Base-by-base conservation (phyloP, 495 filamentous ascomycete genomes). In the Trichodelitschia bisporula region DNA sequence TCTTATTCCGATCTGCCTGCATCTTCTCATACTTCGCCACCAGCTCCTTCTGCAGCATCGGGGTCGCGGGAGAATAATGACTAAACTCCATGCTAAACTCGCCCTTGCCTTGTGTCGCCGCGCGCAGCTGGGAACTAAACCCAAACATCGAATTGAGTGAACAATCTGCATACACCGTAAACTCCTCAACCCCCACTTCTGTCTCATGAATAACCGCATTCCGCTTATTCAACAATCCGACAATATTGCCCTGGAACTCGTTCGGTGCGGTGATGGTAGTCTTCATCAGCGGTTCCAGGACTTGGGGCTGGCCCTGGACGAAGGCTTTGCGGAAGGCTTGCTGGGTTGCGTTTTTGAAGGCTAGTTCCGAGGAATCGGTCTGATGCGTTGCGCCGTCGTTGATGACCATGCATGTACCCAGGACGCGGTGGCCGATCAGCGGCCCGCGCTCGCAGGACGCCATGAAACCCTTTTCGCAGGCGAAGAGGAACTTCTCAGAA, bases 41-140 rank as follows among this genome's bases (percentile, higher is more conserved):
- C 29, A 99, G 59, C 51, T 95, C 89, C 54, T 76, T 92, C 55
- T 99, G 89, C 50, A 93, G 46, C 42, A 93, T 84, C 36, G 69
- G 66, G 29, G 82, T 76, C 39, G 84, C 77, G 32, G 77, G 61
- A 33, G 71, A 67, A 48, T 99, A 95, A 55, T 95, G 83, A 47
- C 72, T 78, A 51, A 95, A 99, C 59, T 99, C 89, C 89, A 99
- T 99, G 37, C 62, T 72, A 44, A 92, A 99, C 59, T 99, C 89
- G 40, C 89, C 89, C 63, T 99, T 99, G 31, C 86, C 89, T 58
- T 99, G 89, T 6, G 84, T 93, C 15, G 80, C 75, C 3, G 89
- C 89, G 38, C 89, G 64, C 50, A 99, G 55, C 53, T 89, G 72
- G 21, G 64, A 70, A 35, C 69, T 77, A 56, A 99, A 93, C 32